Conservation (phyloP, 345 rosid genomes). For the Citrus trifoliata region DNA sequence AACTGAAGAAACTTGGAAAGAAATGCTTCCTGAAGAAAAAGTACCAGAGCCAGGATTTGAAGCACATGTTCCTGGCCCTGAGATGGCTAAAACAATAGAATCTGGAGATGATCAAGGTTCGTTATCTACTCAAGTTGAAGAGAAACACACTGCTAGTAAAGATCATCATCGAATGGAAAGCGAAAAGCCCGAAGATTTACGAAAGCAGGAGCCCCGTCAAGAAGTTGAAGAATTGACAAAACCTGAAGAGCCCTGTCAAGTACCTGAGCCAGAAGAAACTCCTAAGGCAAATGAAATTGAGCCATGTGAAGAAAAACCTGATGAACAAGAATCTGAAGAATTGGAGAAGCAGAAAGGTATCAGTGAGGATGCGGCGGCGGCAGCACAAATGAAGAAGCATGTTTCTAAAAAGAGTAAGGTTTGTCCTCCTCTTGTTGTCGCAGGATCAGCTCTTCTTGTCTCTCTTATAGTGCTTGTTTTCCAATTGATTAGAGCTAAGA, state of each 20-base stretch:
- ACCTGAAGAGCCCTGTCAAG: slow-evolving; percentile 1
- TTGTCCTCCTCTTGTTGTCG: slow-evolving; percentile 29
- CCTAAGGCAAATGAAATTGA: background rate
- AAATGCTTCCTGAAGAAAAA: slow-evolving; percentile 12
- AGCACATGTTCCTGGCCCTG: background rate
- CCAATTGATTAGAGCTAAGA: slow-evolving; percentile 41
- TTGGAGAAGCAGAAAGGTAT: slow-evolving; percentile 17
- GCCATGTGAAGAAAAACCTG: background rate
- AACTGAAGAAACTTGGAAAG: background rate
- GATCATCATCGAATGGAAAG: background rate
- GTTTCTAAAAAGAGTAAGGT: slow-evolving; percentile 19
- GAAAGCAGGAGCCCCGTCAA: slow-evolving; percentile 4
- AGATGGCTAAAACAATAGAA: background rate
- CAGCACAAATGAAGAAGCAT: background rate
- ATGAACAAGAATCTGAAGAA: slow-evolving; percentile 7
- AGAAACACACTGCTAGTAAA: background rate
- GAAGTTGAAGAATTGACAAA: slow-evolving; percentile 8
- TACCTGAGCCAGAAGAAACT: background rate
- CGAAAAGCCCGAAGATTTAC: slow-evolving; percentile 15
- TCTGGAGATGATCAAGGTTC: background rate
- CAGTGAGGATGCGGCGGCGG: slow-evolving; percentile 1
- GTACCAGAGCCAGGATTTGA: background rate
- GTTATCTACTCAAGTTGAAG: slow-evolving; percentile 3
- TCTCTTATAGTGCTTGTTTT: slow-evolving; percentile 57
- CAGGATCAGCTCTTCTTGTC: slow-evolving; percentile 59